A percentile compares a stretch with the other conserved stretches of the same genome.
phyloP scores from a whole-genome alignment of 441 rosid species.

The Pelargonium myrrhifolium region DNA sequence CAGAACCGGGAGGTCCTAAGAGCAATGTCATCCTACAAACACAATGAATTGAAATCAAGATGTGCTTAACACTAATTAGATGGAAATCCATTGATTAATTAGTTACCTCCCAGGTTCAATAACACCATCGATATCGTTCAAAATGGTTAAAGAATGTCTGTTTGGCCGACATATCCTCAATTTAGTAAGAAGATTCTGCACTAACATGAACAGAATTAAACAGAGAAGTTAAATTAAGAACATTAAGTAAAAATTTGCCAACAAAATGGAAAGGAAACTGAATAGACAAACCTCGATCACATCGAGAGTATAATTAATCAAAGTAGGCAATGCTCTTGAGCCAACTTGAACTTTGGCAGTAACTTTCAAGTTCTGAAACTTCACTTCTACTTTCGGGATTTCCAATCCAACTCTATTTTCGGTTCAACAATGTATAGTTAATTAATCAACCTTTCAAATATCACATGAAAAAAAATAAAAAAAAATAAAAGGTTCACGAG shows the following conservation, averaged over 20 bases:
- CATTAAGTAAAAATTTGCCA: not conserved
- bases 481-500: not conserved
- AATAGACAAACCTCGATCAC: slow-evolving; percentile 42
- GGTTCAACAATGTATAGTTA: not conserved
- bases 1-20: slow-evolving; percentile 93
- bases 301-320: slow-evolving; percentile 57
- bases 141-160: slow-evolving; percentile 38
- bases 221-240: not conserved
- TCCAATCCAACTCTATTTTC: slow-evolving; percentile 56
- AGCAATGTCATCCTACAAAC: slow-evolving; percentile 74
- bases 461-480: not conserved
- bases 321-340: slow-evolving; percentile 78
- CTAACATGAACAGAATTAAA: not conserved
- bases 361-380: slow-evolving; percentile 58
- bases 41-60: not conserved
- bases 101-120: slow-evolving; percentile 72
- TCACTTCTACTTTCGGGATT: slow-evolving; percentile 67
- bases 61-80: not conserved
- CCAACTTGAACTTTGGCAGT: slow-evolving; percentile 59
- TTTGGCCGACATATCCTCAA: slow-evolving; percentile 44
- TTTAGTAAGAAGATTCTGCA: slow-evolving; percentile 39
- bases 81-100: no score
- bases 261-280: not conserved
- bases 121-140: slow-evolving; percentile 55
- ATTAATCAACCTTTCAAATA: not conserved